phyloP scores from a whole-genome alignment of 805 yeast species.

The Metschnikowia baotianmanensis region DNA sequence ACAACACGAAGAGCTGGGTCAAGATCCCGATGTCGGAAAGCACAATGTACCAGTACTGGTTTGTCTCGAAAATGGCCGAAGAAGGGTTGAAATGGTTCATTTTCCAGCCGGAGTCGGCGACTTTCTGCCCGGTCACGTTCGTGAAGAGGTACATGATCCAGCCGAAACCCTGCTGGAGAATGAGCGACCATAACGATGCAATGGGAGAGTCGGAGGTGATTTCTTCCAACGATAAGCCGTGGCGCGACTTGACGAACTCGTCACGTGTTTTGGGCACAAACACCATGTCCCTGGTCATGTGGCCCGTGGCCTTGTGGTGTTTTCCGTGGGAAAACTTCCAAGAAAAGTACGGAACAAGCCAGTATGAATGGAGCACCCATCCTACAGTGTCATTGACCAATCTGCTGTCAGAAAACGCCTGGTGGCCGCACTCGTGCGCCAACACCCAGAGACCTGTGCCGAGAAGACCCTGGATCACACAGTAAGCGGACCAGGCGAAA shows the following conservation, averaged over 20 bases:
- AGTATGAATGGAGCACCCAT: constrained; percentile 76
- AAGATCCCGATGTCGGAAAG: constrained; percentile 72
- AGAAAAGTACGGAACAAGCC: constrained; percentile 81
- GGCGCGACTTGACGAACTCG: constrained; percentile 42
- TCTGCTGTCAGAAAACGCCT: constrained; percentile 74
- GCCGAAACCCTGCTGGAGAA: constrained; percentile 75
- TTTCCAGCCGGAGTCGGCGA: constrained; percentile 43
- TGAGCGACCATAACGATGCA: constrained; percentile 51
- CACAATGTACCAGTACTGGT: constrained; percentile 69
- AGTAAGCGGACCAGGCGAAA: constrained; percentile 57
- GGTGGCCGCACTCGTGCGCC: constrained; percentile 93
- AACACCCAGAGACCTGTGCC: constrained; percentile 81
- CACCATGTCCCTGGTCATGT: constrained; percentile 78
- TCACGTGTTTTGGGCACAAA: constrained; percentile 73
- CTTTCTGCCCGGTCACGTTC: constrained; percentile 76
- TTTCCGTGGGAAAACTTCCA: constrained; percentile 84
- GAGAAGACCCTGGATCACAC: constrained; percentile 57
- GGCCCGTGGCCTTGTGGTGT: constrained; percentile 91
- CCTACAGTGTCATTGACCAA: constrained; percentile 77
- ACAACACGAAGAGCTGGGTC: constrained; percentile 49
- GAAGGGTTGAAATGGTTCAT: constrained; percentile 70
- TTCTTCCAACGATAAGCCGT: constrained; percentile 47
- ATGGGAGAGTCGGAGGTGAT: constrained; percentile 75
- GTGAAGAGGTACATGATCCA: constrained; percentile 65
- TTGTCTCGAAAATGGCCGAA: constrained; percentile 71